Evolutionary conservation across 306 rosid species (phyloP).

Genomic region (Trichosanthes truncata): DNA sequence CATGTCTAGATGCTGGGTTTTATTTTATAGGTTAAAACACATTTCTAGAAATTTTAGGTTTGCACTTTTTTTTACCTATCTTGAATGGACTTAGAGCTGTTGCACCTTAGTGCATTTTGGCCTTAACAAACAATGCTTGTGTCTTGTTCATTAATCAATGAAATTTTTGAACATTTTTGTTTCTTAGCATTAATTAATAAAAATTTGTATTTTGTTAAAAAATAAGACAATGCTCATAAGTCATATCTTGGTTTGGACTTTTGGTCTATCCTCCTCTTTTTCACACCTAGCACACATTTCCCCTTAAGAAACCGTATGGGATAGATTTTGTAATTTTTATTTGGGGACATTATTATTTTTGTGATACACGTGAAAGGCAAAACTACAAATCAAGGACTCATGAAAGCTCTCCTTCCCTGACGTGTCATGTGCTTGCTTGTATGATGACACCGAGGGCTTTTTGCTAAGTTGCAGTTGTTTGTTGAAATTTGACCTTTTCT

Average conservation of each 20-base stretch:
- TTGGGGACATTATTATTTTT: neutral
- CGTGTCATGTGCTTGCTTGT: neutral
- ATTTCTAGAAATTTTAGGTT: neutral
- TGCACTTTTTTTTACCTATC: neutral
- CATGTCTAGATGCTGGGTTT: neutral
- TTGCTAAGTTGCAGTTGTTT: neutral
- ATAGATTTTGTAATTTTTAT: neutral
- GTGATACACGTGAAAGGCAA: neutral
- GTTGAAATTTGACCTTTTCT: neutral
- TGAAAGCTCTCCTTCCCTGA: neutral
- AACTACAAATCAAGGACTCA: neutral
- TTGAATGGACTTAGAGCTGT: neutral
- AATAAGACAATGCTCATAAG: neutral
- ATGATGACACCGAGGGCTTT: neutral
- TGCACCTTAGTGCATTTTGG: neutral
- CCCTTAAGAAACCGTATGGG: neutral
- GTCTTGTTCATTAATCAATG: neutral
- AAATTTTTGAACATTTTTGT: neutral
- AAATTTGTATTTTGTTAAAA: neutral
- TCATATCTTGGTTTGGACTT: neutral
- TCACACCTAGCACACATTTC: neutral
- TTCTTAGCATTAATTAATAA: neutral
- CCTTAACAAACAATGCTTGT: neutral
- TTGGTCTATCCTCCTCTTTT: neutral
- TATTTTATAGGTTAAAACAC: constrained; percentile 1